Evolutionary conservation across 1,284 basidiomycete species (phyloP).

Genomic region (Melampsora larici-populina): DNA sequence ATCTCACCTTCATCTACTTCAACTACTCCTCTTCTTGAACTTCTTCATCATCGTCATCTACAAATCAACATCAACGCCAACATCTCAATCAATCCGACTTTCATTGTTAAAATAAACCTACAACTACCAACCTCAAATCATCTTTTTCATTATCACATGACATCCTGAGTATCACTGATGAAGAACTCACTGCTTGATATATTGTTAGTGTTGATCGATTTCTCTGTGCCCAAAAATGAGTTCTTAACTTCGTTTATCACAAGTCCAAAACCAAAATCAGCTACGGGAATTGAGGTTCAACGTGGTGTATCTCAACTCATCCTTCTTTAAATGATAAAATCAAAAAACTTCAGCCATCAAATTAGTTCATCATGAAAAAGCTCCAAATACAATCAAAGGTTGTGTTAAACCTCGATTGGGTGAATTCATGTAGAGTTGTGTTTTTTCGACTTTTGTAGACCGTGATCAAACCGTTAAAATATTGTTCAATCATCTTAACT

Average conservation of each 20-base stretch:
- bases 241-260: not conserved
- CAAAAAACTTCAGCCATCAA: conserved; percentile 77
- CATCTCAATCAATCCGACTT: not conserved
- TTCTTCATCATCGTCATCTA: no score
- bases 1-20: no score
- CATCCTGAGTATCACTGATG: conserved; percentile 33
- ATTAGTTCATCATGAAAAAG: conserved; percentile 72
- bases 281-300: no score
- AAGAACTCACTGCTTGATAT: conserved; percentile 27
- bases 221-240: not conserved
- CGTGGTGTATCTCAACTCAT: no score
- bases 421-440: conserved; percentile 47
- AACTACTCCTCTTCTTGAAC: no score
- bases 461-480: not conserved
- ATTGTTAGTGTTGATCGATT: conserved; percentile 3
- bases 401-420: conserved; percentile 67
- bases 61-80: not conserved
- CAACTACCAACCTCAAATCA: not conserved
- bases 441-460: conserved; percentile 16
- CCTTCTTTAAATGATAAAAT: no score
- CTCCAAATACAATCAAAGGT: conserved; percentile 73
- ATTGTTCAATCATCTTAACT: conserved; percentile 77
- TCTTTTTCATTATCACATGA: conserved; percentile 37
- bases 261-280: not conserved
- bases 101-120: not conserved